Base-by-base conservation (phyloP, 2,329 filamentous ascomycete genomes). In the Setomelanomma holmii region DNA sequence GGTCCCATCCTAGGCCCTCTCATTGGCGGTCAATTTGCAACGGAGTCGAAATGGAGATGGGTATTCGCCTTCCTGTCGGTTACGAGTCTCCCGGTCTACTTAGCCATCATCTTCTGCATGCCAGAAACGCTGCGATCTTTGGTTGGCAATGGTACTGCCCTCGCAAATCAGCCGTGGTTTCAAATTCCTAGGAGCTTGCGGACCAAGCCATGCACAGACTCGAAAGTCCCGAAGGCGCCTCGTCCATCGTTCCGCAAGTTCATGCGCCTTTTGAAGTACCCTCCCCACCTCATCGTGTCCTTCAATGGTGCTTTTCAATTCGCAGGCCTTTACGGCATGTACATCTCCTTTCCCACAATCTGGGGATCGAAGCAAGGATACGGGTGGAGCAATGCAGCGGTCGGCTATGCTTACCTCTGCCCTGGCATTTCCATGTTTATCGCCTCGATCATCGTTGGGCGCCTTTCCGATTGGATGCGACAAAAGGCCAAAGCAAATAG, bases 111-210 rank as follows among this genome's bases (percentile, higher is more conserved):
- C 17, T 69, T 80, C 45, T 73, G 71, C 49, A 75, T 80, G 5
- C 79, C 79, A 0, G 79, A 81, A 55, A 81, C 79, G 2, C 66
- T 81, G 7, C 74, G 78, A 21, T 70, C 73, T 4, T 63, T 77
- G 2, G 79, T 80, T 1, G 79, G 79, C 4, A 79, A 79, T 47
- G 78, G 78, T 14, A 56, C 61, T 14, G 47, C 70, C 10, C 52
- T 64, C n/a, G 57, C 61, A 20, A 49, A 60, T 27, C 62, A 66
- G 36, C 61, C 63, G 12, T 69, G 65, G 63, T 47, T 69, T 24
- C 57, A 56, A n/a, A 55, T 68, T 24, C 66, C 66, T 23, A 67
- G 54, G 16, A 39, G 43, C 17, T 45, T 69, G 16, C 60, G 63
- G 11, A 66, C 64, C 5, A 61, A 66, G 35, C 58, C 58, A n/a